A percentile compares a stretch with the other conserved stretches of the same genome.
Conservation (phyloP, 2,329 filamentous ascomycete genomes). For the Dactylonectria estremocensis region DNA sequence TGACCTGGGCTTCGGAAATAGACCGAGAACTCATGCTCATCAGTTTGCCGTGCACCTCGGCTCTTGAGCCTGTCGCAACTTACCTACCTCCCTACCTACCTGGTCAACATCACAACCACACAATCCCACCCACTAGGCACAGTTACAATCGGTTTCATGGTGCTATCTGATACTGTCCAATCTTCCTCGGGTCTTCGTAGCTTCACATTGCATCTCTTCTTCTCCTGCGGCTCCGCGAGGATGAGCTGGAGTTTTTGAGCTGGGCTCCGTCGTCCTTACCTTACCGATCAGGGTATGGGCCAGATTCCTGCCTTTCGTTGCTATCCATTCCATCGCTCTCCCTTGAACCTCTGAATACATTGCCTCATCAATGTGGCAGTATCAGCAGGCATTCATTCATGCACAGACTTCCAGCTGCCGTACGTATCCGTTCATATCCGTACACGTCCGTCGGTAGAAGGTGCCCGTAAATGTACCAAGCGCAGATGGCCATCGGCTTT, state of each 20-base stretch:
- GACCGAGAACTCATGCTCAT: constrained; percentile 16
- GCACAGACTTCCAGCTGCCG: background rate
- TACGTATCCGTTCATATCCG: background rate
- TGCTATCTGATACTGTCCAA: background rate
- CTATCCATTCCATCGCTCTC: constrained; percentile 5
- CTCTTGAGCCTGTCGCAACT: background rate
- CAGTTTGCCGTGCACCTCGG: constrained; percentile 14
- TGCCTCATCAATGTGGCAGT: background rate
- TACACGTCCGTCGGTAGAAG: too few relatives aligned
- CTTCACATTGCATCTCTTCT: background rate
- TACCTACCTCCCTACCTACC: too few relatives aligned
- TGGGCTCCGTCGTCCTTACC: background rate
- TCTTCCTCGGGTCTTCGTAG: background rate
- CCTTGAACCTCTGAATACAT: background rate
- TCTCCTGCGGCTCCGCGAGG: constrained; percentile 1
- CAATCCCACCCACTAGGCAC: background rate
- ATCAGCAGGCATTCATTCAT: background rate
- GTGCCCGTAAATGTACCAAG: background rate
- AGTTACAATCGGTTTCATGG: background rate
- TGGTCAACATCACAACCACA: background rate
- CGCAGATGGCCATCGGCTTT: background rate
- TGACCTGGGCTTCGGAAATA: constrained; percentile 21
- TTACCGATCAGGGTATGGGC: background rate
- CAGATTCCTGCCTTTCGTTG: background rate
- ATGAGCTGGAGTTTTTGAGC: background rate